Conservation (phyloP, 352 stramenopile species). For the Pythium volutum region DNA sequence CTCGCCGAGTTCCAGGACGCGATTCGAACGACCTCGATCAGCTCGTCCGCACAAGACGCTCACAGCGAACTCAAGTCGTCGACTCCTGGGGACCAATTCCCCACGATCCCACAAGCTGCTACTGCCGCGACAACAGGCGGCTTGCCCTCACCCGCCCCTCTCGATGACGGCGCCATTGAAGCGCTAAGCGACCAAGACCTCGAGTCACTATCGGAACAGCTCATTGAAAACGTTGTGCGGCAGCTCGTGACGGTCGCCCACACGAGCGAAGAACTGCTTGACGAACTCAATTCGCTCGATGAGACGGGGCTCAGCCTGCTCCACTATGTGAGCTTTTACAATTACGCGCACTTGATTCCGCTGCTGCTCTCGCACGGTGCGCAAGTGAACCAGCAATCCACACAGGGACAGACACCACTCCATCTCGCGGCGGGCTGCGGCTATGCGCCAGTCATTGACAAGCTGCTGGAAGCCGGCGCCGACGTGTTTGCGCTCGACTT, state of each 20-base stretch:
- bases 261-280: constrained; percentile 74
- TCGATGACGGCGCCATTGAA: constrained; percentile 76
- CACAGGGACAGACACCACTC: constrained; percentile 77
- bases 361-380: constrained; percentile 77
- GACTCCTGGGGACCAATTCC: neutral
- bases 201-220: constrained; percentile 69
- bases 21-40: constrained; percentile 53
- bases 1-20: constrained; percentile 80
- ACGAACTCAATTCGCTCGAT: constrained; percentile 87
- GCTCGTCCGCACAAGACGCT: neutral
- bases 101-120: neutral
- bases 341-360: constrained; percentile 76
- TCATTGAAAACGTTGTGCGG: constrained; percentile 81
- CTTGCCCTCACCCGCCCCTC: neutral
- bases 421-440: constrained; percentile 80
- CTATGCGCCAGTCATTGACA: constrained; percentile 58
- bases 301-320: constrained; percentile 83
- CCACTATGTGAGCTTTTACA: constrained; percentile 91
- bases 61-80: neutral
- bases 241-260: constrained; percentile 79
- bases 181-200: constrained; percentile 74
- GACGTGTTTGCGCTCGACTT: constrained; percentile 69
- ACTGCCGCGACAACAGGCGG: neutral
- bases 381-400: constrained; percentile 83
- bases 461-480: constrained; percentile 55